Conservation (phyloP, 345 rosid genomes). For the Lumnitzera littorea region DNA sequence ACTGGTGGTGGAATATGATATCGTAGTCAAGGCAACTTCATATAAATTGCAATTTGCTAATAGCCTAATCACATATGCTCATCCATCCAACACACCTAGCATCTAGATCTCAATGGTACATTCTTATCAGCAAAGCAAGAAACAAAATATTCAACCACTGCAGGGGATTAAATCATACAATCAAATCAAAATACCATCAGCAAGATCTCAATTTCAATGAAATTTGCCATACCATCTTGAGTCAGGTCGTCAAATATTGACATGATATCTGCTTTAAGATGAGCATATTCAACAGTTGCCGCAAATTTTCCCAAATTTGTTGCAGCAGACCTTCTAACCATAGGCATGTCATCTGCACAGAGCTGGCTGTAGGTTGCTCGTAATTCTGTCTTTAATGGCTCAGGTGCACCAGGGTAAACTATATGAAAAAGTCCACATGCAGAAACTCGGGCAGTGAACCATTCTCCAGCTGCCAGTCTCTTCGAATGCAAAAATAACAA, state of each 20-base stretch:
- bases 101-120: no score
- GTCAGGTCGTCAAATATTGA: constrained; percentile 88
- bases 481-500: constrained; percentile 15
- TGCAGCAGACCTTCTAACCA: constrained; percentile 97
- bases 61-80: no score
- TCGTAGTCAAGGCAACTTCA: no score
- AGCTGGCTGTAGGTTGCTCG: constrained; percentile 62
- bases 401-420: constrained; percentile 87
- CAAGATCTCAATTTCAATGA: neutral
- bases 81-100: no score
- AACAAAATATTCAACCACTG: no score
- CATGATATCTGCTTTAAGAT: constrained; percentile 83
- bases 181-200: no score
- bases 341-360: constrained; percentile 99
- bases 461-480: constrained; percentile 95
- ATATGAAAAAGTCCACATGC: constrained; percentile 88
- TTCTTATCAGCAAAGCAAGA: no score
- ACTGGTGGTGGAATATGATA: no score
- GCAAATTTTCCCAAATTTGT: constrained; percentile 90
- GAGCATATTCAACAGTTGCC: constrained; percentile 75
- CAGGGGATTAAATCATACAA: no score
- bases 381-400: constrained; percentile 58
- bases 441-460: constrained; percentile 96
- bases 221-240: constrained; percentile 67
- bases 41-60: no score